A percentile compares a stretch with the other conserved stretches of the same genome.
Conservation (phyloP, 2,329 filamentous ascomycete species). For the Sporothrix humicola region DNA sequence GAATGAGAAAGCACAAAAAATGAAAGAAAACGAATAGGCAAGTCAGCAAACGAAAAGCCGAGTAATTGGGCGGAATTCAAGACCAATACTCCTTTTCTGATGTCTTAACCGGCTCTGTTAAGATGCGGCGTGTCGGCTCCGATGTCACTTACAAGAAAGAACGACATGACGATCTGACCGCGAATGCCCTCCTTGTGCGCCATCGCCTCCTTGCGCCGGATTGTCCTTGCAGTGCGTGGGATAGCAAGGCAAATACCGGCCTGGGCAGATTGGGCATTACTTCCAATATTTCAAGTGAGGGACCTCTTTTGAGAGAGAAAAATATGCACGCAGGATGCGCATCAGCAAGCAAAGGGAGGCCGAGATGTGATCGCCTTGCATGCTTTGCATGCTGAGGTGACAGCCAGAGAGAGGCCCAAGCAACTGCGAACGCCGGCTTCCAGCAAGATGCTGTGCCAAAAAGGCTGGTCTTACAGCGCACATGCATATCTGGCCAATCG, state of each 20-base stretch:
- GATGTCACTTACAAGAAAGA: slow-evolving; percentile 11
- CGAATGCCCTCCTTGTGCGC: not conserved
- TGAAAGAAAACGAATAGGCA: not conserved
- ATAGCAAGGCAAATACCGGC: not conserved
- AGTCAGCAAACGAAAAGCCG: not conserved
- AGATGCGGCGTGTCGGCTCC: slow-evolving; percentile 11
- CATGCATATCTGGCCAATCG: not conserved
- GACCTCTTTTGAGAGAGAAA: not conserved
- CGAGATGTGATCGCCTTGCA: slow-evolving; percentile 23
- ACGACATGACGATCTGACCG: slow-evolving; percentile 10
- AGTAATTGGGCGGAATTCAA: not conserved
- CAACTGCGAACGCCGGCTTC: not conserved
- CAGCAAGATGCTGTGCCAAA: not conserved
- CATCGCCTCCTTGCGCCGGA: not conserved
- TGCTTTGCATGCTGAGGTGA: not conserved
- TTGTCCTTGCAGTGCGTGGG: too few relatives aligned
- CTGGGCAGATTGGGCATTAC: not conserved
- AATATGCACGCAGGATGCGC: slow-evolving; percentile 11
- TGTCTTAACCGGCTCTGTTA: not conserved
- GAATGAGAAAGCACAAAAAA: not conserved
- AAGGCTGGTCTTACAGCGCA: slow-evolving; percentile 23
- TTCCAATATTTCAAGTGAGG: not conserved
- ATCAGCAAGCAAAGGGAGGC: slow-evolving; percentile 4
- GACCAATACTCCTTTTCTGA: not conserved
- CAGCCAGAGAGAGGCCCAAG: slow-evolving; percentile 14